Evolutionary conservation across 2,329 filamentous ascomycete genomes (phyloP), one percentile per base, ranked within the genome.

Genomic region (Elsinoe batatas): DNA sequence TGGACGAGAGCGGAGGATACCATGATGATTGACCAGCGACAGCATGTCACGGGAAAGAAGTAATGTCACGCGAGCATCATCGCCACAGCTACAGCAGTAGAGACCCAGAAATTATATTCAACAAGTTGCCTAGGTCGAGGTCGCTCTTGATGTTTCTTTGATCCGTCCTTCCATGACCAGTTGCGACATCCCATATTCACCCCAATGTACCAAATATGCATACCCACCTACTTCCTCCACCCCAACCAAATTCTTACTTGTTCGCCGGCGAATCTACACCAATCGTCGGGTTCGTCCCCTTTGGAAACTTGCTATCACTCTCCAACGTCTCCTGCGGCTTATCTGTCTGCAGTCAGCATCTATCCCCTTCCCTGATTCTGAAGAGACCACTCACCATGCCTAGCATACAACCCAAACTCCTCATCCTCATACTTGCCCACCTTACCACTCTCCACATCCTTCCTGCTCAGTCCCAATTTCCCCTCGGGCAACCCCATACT

Each of bases 401-500:
- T 62, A 47, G 75, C 74, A 64, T 77, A 77, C 38, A 77, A 65
- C 47, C 69, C 65, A 60, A 72, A 76, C 64, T 76, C 73, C 64
- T 77, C 75, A 60, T 77, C 75, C 17, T 64, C 59, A 61, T 73
- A 75, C 61, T 74, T 72, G 33, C 72, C 72, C 4, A 76, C 74
- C 56, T 71, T 71, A 2, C 81, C 81, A 49, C 65, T 73, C 70
- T 83, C 79, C 5, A 84, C 80, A 17, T 84, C 79, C 62, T 75
- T 73, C 58, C 81, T 71, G 2, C 76, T 78, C 58, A 83, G 67
- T 12, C 64, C 67, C 54, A 81, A 71, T 67, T 82, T 80, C 56
- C 69, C 72, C 72, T 76, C 80, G 56, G 73, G 75, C 62, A 83
- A 69, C 46, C 82, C 82, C 82, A 85, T 85, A 40, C 78, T 81